Evolutionary conservation across 177 flowering plant species (phyloP), one percentile per base, ranked within the genome.

Genomic region (Vitis hybrid): DNA sequence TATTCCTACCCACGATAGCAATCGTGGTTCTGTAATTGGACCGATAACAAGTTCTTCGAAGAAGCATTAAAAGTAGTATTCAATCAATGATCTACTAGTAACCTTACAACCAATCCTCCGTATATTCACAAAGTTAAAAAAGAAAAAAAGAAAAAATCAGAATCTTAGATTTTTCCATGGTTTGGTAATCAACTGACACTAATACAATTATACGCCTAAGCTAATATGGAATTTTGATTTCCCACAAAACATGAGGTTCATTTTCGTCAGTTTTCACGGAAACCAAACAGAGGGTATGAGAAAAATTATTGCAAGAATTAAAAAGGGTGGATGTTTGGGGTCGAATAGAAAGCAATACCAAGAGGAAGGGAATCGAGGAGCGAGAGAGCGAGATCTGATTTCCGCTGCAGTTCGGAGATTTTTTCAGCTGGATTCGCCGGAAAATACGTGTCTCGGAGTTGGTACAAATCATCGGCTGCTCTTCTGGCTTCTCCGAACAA

Each of bases 291-390:
- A 6, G 30, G 12, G 3, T 16, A 15, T 7, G 19, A 3, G 14
- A 9, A 57, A 57, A 35, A 35, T 35, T 57, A 18, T 16, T 10
- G 21, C 11, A 18, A 57, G 10, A 19, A 3, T 68, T 35, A 16
- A 4, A 57, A 13, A 49, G 51, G 55, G 15, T 8, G 59, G 3
- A 35, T 54, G 14, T 30, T 61, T 61, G 64, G 8, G 8, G 61
- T 9, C n/a, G 3, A 60, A 52, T 3, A 69, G 12, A 30, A 9
- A 2, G 18, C 15, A 57, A 51, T 70, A 91, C 98, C 97, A 16
- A 58, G 61, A 27, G 95, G 94, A 69, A 93, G 82, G 66, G 90
- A 83, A 74, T 90, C 91, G 81, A 93, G 92, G 54, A 90, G 75
- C 6, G 74, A 69, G 76, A 91, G 88, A 79, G 90, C 88, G 65